A percentile compares a stretch with the other conserved stretches of the same genome.
phyloP scores from a whole-genome alignment of 2,329 filamentous ascomycete genomes.

The Alternaria arborescens region DNA sequence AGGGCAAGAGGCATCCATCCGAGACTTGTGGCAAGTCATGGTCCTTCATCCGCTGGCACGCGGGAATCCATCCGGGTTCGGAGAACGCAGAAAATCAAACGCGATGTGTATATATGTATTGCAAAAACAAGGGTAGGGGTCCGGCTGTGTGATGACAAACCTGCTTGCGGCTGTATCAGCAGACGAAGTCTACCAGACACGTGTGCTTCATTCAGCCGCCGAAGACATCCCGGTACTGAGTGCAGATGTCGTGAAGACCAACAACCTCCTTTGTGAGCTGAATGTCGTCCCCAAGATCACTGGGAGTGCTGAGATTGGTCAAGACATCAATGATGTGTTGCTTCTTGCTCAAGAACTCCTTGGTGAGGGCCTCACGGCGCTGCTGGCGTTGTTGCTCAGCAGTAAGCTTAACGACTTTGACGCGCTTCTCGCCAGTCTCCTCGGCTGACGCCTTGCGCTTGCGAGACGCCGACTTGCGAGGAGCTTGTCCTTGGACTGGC shows the following conservation, averaged over 20 bases:
- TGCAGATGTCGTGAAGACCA: slow-evolving; percentile 46
- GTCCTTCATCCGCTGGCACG: slow-evolving; percentile 35
- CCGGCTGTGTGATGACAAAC: slow-evolving; percentile 41
- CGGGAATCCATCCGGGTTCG: slow-evolving; percentile 34
- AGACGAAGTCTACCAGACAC: slow-evolving; percentile 27
- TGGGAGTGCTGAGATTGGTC: slow-evolving; percentile 42
- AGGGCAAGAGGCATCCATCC: slow-evolving; percentile 33
- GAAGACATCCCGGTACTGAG: slow-evolving; percentile 42
- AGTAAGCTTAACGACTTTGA: slow-evolving; percentile 42
- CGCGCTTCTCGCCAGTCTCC: slow-evolving; percentile 45
- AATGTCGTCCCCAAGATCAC: slow-evolving; percentile 45
- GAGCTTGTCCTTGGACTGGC: slow-evolving; percentile 33
- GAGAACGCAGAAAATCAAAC: slow-evolving; percentile 37
- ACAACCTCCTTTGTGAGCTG: slow-evolving; percentile 48
- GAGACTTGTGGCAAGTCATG: slow-evolving; percentile 29
- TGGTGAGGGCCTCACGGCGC: slow-evolving; percentile 40
- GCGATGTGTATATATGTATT: slow-evolving; percentile 29
- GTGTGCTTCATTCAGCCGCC: slow-evolving; percentile 42
- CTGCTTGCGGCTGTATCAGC: slow-evolving; percentile 29
- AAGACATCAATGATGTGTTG: slow-evolving; percentile 47
- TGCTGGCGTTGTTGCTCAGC: slow-evolving; percentile 48
- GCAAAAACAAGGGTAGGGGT: slow-evolving; percentile 27
- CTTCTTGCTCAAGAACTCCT: slow-evolving; percentile 47
- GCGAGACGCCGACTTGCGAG: slow-evolving; percentile 40
- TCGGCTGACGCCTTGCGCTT: slow-evolving; percentile 49